phyloP scores from a whole-genome alignment of 192 early-diverging fungal species.

The Backusella macrospora region DNA sequence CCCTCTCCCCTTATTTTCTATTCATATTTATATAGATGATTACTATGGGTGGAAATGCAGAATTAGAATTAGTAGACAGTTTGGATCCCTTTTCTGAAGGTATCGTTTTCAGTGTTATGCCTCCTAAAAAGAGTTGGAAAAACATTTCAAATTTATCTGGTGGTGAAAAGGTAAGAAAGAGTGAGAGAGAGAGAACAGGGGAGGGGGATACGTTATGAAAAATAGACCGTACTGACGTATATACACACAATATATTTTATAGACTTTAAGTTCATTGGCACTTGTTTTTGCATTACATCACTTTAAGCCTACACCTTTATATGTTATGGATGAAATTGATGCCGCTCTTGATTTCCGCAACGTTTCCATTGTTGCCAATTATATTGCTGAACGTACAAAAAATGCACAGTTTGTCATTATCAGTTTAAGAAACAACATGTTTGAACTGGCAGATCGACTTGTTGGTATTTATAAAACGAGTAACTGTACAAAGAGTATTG shows the following conservation, averaged over 20 bases:
- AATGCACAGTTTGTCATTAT: constrained; percentile 99
- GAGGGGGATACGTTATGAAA: too few relatives aligned
- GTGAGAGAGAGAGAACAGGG: neutral
- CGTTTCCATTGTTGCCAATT: constrained; percentile 98
- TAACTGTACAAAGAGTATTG: constrained; percentile 83
- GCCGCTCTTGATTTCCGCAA: constrained; percentile 98
- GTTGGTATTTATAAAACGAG: constrained; percentile 99
- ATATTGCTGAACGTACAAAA: constrained; percentile 96
- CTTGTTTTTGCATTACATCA: constrained; percentile 99
- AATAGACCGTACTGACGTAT: neutral
- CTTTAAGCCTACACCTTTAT: constrained; percentile 99
- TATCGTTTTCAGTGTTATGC: constrained; percentile 98
- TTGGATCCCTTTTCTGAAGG: constrained; percentile 99
- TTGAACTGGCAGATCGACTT: constrained; percentile 97
- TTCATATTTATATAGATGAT: constrained; percentile 70
- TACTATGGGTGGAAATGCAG: constrained; percentile 96
- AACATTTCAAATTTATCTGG: constrained; percentile 99
- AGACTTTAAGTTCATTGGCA: constrained; percentile 97
- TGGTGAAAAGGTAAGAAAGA: constrained; percentile 87
- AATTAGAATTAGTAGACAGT: constrained; percentile 95
- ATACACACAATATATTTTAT: neutral
- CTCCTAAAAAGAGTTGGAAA: constrained; percentile 99
- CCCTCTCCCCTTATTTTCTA: constrained; percentile 2
- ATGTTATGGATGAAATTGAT: constrained; percentile 99
- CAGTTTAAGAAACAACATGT: constrained; percentile 99